Evolutionary conservation across 164 flowering plant species (phyloP).

Genomic region (Aristolochia californica): DNA sequence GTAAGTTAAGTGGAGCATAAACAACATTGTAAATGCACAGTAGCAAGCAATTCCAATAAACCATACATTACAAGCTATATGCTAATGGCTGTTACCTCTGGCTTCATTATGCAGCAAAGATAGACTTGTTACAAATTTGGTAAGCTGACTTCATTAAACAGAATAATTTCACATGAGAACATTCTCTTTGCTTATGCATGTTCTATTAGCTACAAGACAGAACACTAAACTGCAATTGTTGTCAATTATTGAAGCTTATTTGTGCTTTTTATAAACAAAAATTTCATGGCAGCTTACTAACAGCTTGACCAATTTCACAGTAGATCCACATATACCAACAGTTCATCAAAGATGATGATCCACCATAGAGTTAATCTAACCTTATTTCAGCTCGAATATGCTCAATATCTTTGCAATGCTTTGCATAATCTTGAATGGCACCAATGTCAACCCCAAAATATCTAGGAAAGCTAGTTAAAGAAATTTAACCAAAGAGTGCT

Average conservation of each 20-base stretch:
- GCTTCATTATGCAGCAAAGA: too few species aligned
- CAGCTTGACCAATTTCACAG: conserved; percentile 16
- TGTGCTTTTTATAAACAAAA: too few species aligned
- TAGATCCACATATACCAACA: conserved; percentile 15
- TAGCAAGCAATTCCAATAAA: conserved; percentile 28
- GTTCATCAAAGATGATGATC: conserved; percentile 5
- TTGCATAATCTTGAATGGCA: conserved; percentile 68
- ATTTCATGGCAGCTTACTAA: conserved; percentile 7
- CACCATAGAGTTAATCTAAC: conserved; percentile 19
- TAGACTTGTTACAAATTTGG: too few species aligned
- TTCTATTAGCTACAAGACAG: too few species aligned
- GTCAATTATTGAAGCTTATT: not conserved
- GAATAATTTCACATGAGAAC: too few species aligned
- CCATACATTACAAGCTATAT: too few species aligned
- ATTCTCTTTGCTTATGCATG: conserved; percentile 19
- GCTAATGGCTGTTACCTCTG: conserved; percentile 6
- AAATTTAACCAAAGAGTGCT: conserved; percentile 1
- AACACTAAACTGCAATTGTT: too few species aligned
- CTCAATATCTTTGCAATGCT: conserved; percentile 54
- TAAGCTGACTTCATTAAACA: too few species aligned
- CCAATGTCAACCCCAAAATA: conserved; percentile 80
- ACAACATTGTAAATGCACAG: conserved; percentile 14
- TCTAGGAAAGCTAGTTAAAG: conserved; percentile 42
- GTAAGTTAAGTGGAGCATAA: too few species aligned
- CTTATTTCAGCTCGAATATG: conserved; percentile 90